phyloP scores from a whole-genome alignment of 2,329 filamentous ascomycete species.

The Xylariomycetidae sp. region DNA sequence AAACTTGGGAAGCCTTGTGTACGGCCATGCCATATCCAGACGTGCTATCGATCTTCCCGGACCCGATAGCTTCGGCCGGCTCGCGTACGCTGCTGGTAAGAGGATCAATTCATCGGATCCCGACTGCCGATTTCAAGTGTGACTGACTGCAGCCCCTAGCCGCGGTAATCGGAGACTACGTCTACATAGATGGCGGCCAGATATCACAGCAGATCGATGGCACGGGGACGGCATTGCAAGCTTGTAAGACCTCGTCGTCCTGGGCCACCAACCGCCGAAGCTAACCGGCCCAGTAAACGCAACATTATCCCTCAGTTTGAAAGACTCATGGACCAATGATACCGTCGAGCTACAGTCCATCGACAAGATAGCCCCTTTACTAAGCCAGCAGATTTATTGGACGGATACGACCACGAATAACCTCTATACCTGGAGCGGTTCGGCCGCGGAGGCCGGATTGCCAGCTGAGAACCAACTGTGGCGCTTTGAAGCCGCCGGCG shows the following conservation, averaged over 20 bases:
- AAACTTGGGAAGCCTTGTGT: constrained; percentile 15
- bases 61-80: constrained; percentile 18
- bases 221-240: constrained; percentile 18
- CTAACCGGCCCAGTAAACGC: constrained; percentile 23
- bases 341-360: constrained; percentile 26
- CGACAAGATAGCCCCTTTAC: constrained; percentile 23
- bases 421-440: constrained; percentile 33
- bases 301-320: constrained; percentile 30
- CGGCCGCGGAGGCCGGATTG: constrained; percentile 12
- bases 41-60: constrained; percentile 17
- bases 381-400: constrained; percentile 29
- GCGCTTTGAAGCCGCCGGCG: constrained; percentile 27
- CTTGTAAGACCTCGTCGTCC: neutral
- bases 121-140: neutral
- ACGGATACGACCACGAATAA: constrained; percentile 21
- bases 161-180: constrained; percentile 30
- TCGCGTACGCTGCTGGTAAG: constrained; percentile 17
- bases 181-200: constrained; percentile 35
- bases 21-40: constrained; percentile 12
- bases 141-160: constrained; percentile 7
- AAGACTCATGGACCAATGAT: constrained; percentile 29
- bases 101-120: too few species aligned
- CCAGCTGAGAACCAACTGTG: constrained; percentile 25
- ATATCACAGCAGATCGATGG: constrained; percentile 23
- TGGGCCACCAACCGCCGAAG: neutral